Evolutionary conservation across 495 filamentous ascomycete genomes (phyloP).

Genomic region (Podospora didyma): DNA sequence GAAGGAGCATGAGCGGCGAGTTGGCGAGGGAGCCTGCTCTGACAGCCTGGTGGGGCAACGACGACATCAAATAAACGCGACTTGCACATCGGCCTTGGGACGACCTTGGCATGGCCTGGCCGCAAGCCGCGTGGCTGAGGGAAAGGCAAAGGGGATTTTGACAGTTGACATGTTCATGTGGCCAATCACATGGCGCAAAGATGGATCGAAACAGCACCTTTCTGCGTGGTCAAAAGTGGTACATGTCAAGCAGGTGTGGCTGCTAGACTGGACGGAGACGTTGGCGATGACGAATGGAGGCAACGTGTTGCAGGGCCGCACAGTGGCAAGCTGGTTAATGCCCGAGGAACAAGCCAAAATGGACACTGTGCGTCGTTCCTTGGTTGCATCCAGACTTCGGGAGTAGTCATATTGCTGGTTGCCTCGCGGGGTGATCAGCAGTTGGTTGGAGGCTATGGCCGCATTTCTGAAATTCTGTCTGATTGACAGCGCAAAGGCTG

Average conservation of each 20-base stretch:
- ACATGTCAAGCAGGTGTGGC: no score
- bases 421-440: not conserved
- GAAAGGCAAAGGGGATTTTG: not conserved
- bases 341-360: no score
- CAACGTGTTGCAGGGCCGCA: not conserved
- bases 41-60: not conserved
- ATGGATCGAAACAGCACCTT: not conserved
- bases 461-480: not conserved
- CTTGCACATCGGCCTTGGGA: no score
- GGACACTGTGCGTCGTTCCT: no score
- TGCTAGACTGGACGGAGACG: not conserved
- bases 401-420: not conserved
- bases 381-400: no score
- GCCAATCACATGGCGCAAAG: not conserved
- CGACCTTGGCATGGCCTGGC: no score
- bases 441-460: not conserved
- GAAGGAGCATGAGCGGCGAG: no score
- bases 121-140: not conserved
- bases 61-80: not conserved
- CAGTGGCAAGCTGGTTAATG: no score
- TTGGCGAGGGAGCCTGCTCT: no score
- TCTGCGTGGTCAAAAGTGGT: no score
- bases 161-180: not conserved
- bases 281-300: not conserved
- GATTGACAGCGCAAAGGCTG: no score